Evolutionary conservation across 2,329 filamentous ascomycete genomes (phyloP), one percentile per base, ranked within the genome.

Genomic region (Leptographium lundbergii): DNA sequence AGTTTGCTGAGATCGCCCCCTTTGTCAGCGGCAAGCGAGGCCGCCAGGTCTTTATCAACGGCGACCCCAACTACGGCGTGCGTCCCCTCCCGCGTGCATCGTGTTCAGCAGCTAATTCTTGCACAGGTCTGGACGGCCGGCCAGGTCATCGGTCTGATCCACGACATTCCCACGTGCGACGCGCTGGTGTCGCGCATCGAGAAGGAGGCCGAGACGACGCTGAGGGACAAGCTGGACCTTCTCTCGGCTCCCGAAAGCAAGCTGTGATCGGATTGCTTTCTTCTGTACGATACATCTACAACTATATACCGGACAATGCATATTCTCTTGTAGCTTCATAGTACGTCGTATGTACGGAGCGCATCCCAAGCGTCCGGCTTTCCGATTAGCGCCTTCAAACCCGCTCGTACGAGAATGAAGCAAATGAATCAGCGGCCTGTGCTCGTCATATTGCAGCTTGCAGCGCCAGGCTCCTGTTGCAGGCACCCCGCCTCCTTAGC

Each of bases 81-180:
- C 77, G 86, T 83, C 45, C 42, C 29, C 59, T 60, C 14, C 24
- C 51, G 27, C n/a, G 13, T 7, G 11, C n/a, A 29, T 22, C 54
- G 64, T 56, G 25, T n/a, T 63, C 29, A 29, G 24, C 6, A 25
- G n/a, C 27, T 24, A 14, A 48, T 42, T n/a, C 6, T 22, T 17
- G 58, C 6, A 59, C 66, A 92, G 88, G 88, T 96, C 47, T 99
- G 94, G 94, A 97, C 94, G 24, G 91, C 92, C 10, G 94, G 94
- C 13, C 92, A 96, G 71, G 92, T 97, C 65, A 96, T 99, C 64
- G 89, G 89, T 6, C 71, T 94, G 59, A 94, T 94, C 62, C 84
- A 92, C 66, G 89, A 94, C 66, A 88, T 91, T 58, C 88, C 88
- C 10, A 89, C 86, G 0, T 92, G 89, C 68, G 80, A 80, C 54